phyloP scores from a whole-genome alignment of 2,329 filamentous ascomycete genomes.

The Nemania sp. region DNA sequence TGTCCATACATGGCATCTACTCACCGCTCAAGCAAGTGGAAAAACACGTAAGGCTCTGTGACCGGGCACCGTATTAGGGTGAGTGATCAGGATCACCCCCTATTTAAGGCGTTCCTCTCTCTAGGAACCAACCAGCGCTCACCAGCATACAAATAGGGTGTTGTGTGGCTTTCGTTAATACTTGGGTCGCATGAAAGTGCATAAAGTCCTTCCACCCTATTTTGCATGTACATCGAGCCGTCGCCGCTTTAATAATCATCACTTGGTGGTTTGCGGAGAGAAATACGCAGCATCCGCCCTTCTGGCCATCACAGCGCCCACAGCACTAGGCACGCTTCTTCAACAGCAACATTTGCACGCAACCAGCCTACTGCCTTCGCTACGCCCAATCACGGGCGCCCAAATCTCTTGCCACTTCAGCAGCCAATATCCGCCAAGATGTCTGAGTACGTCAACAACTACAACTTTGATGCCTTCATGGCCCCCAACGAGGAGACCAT shows the following conservation, averaged over 20 bases:
- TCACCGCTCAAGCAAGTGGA: background rate
- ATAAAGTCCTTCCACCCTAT: conserved; percentile 41
- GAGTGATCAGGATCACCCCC: background rate
- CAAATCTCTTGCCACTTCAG: conserved; percentile 43
- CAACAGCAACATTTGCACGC: conserved; percentile 8
- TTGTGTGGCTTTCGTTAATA: conserved; percentile 24
- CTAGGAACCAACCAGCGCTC: no score
- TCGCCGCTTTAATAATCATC: conserved; percentile 33
- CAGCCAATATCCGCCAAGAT: conserved; percentile 37
- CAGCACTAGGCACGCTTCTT: conserved; percentile 9
- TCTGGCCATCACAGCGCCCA: conserved; percentile 14
- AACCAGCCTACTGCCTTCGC: conserved; percentile 8
- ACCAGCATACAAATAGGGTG: conserved; percentile 41
- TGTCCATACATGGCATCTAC: background rate
- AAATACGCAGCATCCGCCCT: conserved; percentile 41
- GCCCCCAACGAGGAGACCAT: conserved; percentile 3
- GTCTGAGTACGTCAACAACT: conserved; percentile 43
- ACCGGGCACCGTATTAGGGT: background rate
- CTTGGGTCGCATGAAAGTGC: background rate
- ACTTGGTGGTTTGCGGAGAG: conserved; percentile 21
- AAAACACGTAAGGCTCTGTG: background rate
- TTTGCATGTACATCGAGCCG: conserved; percentile 39
- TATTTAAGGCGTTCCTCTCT: background rate
- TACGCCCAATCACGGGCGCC: conserved; percentile 30
- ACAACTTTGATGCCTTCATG: conserved; percentile 35